These are phyloP conservation scores for Paramecium pentaurelia DNA, from an alignment of 73 alveolate species.

Conservation along the genomic window DNA sequence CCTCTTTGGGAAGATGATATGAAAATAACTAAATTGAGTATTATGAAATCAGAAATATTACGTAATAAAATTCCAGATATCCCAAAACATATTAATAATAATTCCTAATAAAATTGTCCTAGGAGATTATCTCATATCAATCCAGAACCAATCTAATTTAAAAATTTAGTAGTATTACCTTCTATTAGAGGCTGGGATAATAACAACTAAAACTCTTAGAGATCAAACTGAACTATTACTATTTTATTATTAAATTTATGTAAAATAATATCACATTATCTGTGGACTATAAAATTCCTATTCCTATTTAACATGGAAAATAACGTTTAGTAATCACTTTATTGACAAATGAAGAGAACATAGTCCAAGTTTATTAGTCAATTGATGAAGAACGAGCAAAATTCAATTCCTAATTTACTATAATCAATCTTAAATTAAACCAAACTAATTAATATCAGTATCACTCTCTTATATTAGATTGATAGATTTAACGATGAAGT, in stretches of 20 bases:
- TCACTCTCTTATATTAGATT: neutral
- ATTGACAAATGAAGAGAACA: neutral
- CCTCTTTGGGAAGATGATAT: neutral
- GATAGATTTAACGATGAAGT: neutral
- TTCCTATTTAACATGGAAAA: neutral
- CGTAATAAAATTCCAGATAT: neutral
- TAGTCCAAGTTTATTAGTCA: neutral
- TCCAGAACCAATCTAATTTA: neutral
- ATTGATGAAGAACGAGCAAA: neutral
- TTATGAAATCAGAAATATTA: neutral
- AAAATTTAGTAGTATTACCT: neutral
- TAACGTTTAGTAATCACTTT: neutral
- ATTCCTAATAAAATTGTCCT: neutral
- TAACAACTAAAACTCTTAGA: neutral
- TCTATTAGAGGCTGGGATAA: neutral
- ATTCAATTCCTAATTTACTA: neutral
- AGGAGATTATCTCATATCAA: neutral
- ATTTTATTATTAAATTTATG: neutral
- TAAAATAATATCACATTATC: neutral
- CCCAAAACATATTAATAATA: neutral
- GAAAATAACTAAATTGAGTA: neutral
- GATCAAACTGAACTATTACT: neutral
- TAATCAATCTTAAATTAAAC: neutral
- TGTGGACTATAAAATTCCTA: neutral
- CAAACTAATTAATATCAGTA: neutral